Percentiles rank a stretch among this genome's conserved stretches.
phyloP scores from a whole-genome alignment of 352 stramenopile species.

The Globisporangium perplexum region DNA sequence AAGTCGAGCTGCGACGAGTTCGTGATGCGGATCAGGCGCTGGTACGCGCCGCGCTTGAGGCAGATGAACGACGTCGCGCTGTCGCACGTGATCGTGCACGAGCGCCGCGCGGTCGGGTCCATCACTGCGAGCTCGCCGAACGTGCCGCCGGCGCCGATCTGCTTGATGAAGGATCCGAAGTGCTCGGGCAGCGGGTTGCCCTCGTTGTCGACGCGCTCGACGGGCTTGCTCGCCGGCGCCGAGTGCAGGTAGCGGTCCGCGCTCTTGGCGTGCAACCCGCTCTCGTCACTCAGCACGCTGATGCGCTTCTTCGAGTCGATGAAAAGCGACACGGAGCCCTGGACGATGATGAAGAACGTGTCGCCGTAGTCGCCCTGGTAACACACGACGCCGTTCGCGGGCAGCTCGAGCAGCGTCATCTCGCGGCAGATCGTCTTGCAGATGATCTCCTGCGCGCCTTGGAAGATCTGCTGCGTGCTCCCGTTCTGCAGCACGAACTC shows the following conservation, averaged over 20 bases:
- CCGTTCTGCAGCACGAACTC: constrained; percentile 77
- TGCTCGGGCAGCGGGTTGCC: constrained; percentile 26
- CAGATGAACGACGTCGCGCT: constrained; percentile 78
- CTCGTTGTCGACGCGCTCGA: constrained; percentile 5
- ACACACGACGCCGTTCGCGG: constrained; percentile 56
- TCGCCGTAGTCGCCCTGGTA: constrained; percentile 83
- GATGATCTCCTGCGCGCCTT: constrained; percentile 80
- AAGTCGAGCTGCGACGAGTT: constrained; percentile 80
- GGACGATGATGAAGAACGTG: constrained; percentile 76
- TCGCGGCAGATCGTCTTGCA: constrained; percentile 87
- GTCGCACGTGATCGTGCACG: constrained; percentile 73
- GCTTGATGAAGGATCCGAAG: constrained; percentile 71
- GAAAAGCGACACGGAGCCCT: constrained; percentile 69
- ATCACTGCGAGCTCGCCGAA: constrained; percentile 81
- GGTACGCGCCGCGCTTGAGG: constrained; percentile 76
- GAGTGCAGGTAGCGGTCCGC: constrained; percentile 11
- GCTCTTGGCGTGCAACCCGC: constrained; percentile 16
- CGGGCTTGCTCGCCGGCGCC: not conserved
- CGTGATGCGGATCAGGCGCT: constrained; percentile 73
- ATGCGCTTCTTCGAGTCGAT: constrained; percentile 57
- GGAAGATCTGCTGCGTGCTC: constrained; percentile 80
- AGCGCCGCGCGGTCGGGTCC: constrained; percentile 64
- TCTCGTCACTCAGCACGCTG: constrained; percentile 6
- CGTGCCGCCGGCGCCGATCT: constrained; percentile 64
- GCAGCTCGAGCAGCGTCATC: constrained; percentile 74